Evolutionary conservation across 345 rosid species (phyloP), one percentile per base, ranked within the genome.

Genomic region (Gynandropsis gynandra): DNA sequence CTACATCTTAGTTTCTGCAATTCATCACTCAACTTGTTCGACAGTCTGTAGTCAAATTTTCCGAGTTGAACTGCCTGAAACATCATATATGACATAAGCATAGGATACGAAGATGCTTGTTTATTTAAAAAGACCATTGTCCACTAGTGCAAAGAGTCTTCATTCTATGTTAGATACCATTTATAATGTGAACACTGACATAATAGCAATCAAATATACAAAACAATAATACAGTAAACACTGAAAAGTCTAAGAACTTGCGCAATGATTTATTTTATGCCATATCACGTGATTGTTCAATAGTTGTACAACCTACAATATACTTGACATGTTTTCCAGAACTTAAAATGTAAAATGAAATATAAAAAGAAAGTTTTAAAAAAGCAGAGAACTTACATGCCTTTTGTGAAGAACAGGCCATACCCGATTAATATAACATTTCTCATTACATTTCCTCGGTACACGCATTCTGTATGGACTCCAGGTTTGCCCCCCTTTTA

Each of bases 321-420:
- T 36, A 13, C 50, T 32, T 46, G 43, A 32, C 34, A 43, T 43
- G 38, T 9, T 27, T 40, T 24, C 31, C 47, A 1, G 10, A 7
- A 37, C 7, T n/a, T 14, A 15, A 10, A 17, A 6, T n/a, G 8
- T 21, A 39, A 37, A 53, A 40, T 8, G 37, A 36, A 15, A 60
- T 1, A 35, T 8, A 42, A n/a, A 52, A 48, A n/a, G n/a, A n/a
- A 64, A 43, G 61, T 16, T 58, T 42, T 9, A 48, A 56, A 64
- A 70, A 75, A 62, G 67, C 56, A 45, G 63, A 42, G 74, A 74
- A 88, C 99, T 85, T 93, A 93, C 97, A 83, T 93, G 99, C 95
- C 94, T 88, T 92, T 83, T 92, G 84, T 72, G 75, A 70, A 92
- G 97, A 71, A 80, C 89, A 42, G 99, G 97, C 52, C 83, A 62